Evolutionary conservation across 441 rosid species (phyloP), one percentile per base, ranked within the genome.

Genomic region (Hura crepitans): DNA sequence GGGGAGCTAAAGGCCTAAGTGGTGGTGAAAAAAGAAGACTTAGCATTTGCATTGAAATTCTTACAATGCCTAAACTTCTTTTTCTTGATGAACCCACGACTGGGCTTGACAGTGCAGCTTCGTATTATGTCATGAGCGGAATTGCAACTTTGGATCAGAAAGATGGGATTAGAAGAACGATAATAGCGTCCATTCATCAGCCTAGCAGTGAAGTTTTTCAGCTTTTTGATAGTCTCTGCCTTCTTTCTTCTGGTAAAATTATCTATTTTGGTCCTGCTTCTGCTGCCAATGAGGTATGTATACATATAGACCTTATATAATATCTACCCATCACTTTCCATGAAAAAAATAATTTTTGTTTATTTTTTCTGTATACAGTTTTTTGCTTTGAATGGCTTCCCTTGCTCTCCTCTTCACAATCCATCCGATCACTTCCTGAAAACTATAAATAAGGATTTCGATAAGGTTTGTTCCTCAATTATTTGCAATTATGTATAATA

Each of bases 91-190:
- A 85, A 69, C 87, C 85, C 5, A 85, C 89, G 2, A 84, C 86
- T 23, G 89, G 89, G 8, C 83, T 85, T 0, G 89, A 85, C 39
- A 81, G 89, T 27, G 89, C 89, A 0, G 84, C 89, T 0, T 84
- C 87, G 0, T 82, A 68, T 74, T 79, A 86, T 69, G 84, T 86
- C 6, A 86, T 79, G 81, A 86, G 46, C 33, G 72, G 76, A 27
- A 75, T 86, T 2, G 74, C 79, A 0, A 71, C 59, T 28, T 87
- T 86, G 6, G 80, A 79, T 2, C 55, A 46, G 8, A 76, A 70
- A 11, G 80, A 84, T 50, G 56, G 75, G 20, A 77, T 77, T 68
- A 86, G 81, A 0, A 42, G 46, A 10, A 42, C 46, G 10, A 75
- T 81, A 15, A 22, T 85, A 2, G 84, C 85, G 1, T 82, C 85